Base-by-base conservation (phyloP, 441 rosid genomes). In the Erodium moschatum region DNA sequence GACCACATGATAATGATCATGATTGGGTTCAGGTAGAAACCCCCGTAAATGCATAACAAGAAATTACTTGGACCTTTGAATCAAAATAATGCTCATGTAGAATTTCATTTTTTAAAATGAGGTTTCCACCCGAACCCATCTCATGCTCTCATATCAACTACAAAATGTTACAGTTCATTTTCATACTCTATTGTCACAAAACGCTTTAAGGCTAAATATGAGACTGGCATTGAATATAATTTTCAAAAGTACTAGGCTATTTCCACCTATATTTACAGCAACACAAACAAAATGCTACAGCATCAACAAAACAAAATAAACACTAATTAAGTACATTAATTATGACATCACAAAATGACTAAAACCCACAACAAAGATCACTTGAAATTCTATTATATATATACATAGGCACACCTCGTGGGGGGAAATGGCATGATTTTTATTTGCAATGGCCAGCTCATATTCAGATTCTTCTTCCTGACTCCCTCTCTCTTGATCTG, bases 401-500 rank as follows among this genome's bases (percentile, higher is more conserved):
- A 24, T 24, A 24, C 2, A 24, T 2, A 24, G 0, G n/a, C n/a
- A 15, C 60, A 52, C 73, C 76, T 70, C 9, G 50, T 12, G 65
- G 48, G 71, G 72, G 71, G 66, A 29, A 73, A 67, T 60, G 73
- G 70, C 60, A 54, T 27, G 16, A 1, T 69, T 78, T 73, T 50
- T 56, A 20, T 18, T 63, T 38, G 52, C 65, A 5, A 48, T 68
- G 66, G 58, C 74, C 76, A 77, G 75, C 79, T 73, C 48, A 69
- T 15, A 16, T 52, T 52, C 60, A 52, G 72, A 71, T 72, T 75
- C 81, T 52, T 72, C 74, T 71, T 64, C 70, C 76, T 48, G 52
- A 29, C 16, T 38, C 70, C 70, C 38, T 60, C 67, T 44, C 35
- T 52, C 33, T 19, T 54, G 77, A 72, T 71, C 85, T 81, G 81